Percentiles rank a stretch among this genome's conserved stretches.
These are phyloP conservation scores for Vaccinium macrocarpon DNA, from an alignment of 148 eudicot species.

Conservation along the genomic window DNA sequence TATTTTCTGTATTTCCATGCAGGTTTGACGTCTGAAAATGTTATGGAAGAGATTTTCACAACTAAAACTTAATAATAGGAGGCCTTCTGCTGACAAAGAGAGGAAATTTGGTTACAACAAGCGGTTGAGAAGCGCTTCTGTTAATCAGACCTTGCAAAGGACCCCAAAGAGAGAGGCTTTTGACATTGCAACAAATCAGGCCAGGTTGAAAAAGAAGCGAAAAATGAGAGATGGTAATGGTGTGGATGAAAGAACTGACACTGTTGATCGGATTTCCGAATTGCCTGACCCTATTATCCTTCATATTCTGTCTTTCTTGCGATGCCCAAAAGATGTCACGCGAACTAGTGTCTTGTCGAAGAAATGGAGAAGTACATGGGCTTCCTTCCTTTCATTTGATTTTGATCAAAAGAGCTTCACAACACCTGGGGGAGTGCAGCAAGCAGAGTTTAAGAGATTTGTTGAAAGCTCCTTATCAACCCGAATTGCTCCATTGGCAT, in stretches of 20 bases:
- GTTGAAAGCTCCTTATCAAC: conserved; percentile 24
- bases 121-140: neutral
- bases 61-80: conserved; percentile 1
- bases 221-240: conserved; percentile 14
- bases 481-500: conserved; percentile 22
- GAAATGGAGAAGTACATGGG: conserved; percentile 33
- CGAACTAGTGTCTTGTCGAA: conserved; percentile 34
- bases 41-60: conserved; percentile 3
- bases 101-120: neutral
- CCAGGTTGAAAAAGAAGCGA: conserved; percentile 21
- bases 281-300: conserved; percentile 40
- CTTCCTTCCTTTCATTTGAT: conserved; percentile 31
- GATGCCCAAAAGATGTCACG: conserved; percentile 30
- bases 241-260: conserved; percentile 6
- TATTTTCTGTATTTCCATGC: neutral
- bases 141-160: neutral
- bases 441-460: conserved; percentile 21
- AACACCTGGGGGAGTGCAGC: neutral
- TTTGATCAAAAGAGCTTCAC: conserved; percentile 33
- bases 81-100: neutral
- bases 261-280: conserved; percentile 30
- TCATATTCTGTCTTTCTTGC: conserved; percentile 30
- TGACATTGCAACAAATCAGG: neutral
- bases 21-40: conserved; percentile 11
- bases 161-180: conserved; percentile 6